phyloP scores from a whole-genome alignment of 2,329 filamentous ascomycete species.

The Fusarium sp. region DNA sequence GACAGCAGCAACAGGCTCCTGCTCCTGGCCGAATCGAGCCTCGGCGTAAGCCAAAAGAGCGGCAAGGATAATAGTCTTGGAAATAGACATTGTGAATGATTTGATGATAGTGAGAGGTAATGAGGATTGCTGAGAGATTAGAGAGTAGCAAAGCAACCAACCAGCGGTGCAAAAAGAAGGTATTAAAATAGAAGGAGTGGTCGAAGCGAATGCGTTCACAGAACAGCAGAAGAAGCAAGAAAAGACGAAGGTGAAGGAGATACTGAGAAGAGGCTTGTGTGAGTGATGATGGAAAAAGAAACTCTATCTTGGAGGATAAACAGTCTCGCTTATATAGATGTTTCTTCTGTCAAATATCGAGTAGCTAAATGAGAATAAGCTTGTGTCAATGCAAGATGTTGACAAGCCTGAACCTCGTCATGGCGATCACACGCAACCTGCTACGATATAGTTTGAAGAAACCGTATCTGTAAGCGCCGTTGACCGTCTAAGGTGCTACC shows the following conservation, averaged over 20 bases:
- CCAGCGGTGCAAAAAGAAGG: constrained; percentile 40
- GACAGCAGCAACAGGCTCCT: constrained; percentile 67
- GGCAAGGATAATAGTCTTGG: constrained; percentile 37
- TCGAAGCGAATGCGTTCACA: constrained; percentile 50
- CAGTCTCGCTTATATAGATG: constrained; percentile 42
- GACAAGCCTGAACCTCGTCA: constrained; percentile 9
- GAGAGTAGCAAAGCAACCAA: constrained; percentile 34
- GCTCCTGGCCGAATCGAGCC: constrained; percentile 74
- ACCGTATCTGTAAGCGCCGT: constrained; percentile 22
- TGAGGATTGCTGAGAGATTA: constrained; percentile 14
- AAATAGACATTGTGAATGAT: constrained; percentile 19
- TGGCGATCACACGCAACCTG: constrained; percentile 36
- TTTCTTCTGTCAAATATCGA: constrained; percentile 5
- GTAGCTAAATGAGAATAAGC: constrained; percentile 37
- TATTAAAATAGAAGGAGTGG: constrained; percentile 36
- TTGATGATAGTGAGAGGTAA: constrained; percentile 1
- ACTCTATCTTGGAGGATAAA: constrained; percentile 24
- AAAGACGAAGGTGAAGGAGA: constrained; percentile 18
- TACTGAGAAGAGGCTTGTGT: constrained; percentile 29
- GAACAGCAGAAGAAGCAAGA: constrained; percentile 44
- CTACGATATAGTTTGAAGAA: constrained; percentile 21
- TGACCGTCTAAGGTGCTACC: constrained; percentile 5
- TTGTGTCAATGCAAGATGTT: constrained; percentile 26
- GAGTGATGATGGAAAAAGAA: constrained; percentile 30
- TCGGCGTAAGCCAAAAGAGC: constrained; percentile 57